Base-by-base conservation (phyloP, 1,139 yeast species). In the Pichia sp. region DNA sequence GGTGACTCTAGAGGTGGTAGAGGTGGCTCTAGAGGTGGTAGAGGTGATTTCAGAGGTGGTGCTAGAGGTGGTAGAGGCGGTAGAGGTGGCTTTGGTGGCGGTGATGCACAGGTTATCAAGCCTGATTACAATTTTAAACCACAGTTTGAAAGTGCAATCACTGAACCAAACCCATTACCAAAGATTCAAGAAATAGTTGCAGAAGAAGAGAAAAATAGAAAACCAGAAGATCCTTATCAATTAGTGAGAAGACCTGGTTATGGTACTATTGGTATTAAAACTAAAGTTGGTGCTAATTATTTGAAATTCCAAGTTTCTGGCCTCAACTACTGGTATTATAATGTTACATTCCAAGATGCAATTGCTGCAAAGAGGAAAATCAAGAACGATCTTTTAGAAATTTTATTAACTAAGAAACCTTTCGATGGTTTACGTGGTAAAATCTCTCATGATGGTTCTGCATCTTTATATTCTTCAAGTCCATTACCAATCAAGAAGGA, bases 281-380 rank as follows among this genome's bases (percentile, higher is more conserved):
- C 49, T n/a, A 48, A 50, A 19, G 52, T 52, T 37, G 56, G 56
- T 22, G 49, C 54, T 7, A 52, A 52, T 22, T 47, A 41, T 28
- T 41, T 52, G 10, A 46, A 46, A 19, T 50, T 43, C 21, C 44
- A 51, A 30, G 45, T 52, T 15, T 22, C 41, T 1, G 41, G 42
- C 24, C 15, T 52, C 23, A 38, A 42, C 3, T 47, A 50, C 15
- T 52, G 48, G 43, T 42, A 45, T 12, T 52, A 52, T 28, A 40
- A 41, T 35, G 54, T 52, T 25, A 49, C 50, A 17, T 51, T 52
- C 35, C 55, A 52, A 31, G 33, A 36, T 3, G 51, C 42, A 39
- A 32, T 52, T 9, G 36, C 35, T 14, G 38, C 43, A 4, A 52
- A 50, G 30, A 50, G 34, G 21, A 51, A 43, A 24, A 39, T 51